phyloP scores from a whole-genome alignment of 164 flowering plant genomes.

The Dillenia turbinata region DNA sequence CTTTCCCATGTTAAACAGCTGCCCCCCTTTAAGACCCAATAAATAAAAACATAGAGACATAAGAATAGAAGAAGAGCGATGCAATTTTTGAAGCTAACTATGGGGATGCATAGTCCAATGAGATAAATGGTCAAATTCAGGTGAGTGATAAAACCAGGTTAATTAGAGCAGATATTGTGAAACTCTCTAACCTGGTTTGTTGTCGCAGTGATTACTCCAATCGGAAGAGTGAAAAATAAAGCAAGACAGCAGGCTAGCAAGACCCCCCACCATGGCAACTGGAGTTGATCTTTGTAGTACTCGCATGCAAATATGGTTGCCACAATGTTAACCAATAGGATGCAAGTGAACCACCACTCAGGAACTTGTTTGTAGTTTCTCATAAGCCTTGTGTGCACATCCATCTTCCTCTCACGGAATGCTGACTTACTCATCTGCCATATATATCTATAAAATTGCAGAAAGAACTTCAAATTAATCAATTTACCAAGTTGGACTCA shows the following conservation, averaged over 20 bases:
- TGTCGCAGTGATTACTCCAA: conserved; percentile 45
- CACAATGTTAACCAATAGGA: conserved; percentile 13
- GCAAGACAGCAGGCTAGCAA: conserved; percentile 35
- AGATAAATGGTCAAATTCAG: too few relatives aligned
- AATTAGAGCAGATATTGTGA: neutral
- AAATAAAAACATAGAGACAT: neutral
- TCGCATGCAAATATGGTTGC: conserved; percentile 17
- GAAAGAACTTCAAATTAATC: neutral
- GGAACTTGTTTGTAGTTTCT: conserved; percentile 41
- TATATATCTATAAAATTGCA: conserved; percentile 15
- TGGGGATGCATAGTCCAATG: too few relatives aligned
- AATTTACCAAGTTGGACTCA: too few relatives aligned
- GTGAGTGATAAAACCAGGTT: neutral
- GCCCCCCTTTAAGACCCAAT: too few relatives aligned
- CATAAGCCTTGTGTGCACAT: conserved; percentile 48
- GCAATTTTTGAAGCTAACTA: neutral
- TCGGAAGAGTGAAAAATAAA: conserved; percentile 38
- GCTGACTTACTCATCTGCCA: conserved; percentile 18
- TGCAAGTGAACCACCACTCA: conserved; percentile 37
- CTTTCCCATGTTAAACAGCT: too few relatives aligned
- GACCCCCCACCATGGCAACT: conserved; percentile 44
- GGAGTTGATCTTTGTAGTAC: conserved; percentile 29
- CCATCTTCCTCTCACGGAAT: conserved; percentile 22
- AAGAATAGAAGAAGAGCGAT: too few relatives aligned
- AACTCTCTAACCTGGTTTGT: conserved; percentile 34